Evolutionary conservation across 225 moss, liverwort and hornwort species (phyloP).

Genomic region (Lunularia cruciata): DNA sequence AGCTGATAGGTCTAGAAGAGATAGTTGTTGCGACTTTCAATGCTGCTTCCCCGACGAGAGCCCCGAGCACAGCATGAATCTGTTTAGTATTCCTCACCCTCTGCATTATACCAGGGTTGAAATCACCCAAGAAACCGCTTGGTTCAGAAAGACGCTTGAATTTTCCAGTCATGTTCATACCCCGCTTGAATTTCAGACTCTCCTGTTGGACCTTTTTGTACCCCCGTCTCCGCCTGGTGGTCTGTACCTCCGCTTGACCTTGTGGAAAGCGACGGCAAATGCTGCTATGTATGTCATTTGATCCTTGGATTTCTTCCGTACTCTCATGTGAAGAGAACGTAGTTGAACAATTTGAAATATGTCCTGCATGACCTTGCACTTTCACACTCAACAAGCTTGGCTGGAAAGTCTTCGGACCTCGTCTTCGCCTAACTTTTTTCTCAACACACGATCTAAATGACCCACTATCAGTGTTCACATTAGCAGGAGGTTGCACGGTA

Average conservation of each 20-base stretch:
- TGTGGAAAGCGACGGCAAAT: neutral
- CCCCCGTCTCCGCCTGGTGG: slow-evolving; percentile 26
- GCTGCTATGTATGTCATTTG: neutral
- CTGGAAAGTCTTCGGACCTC: slow-evolving; percentile 16
- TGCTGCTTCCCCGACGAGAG: slow-evolving; percentile 31
- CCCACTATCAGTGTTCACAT: neutral
- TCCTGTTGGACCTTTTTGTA: slow-evolving; percentile 28
- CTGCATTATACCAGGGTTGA: slow-evolving; percentile 50
- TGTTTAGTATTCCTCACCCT: slow-evolving; percentile 43
- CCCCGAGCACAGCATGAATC: slow-evolving; percentile 39
- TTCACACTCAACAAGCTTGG: slow-evolving; percentile 22
- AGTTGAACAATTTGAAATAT: neutral
- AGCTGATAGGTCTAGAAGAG: neutral
- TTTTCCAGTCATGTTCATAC: slow-evolving; percentile 15
- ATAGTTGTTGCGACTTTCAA: neutral
- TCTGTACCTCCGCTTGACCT: neutral
- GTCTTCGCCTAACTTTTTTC: neutral
- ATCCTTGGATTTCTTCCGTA: neutral
- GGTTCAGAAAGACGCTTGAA: slow-evolving; percentile 37
- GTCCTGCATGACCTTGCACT: slow-evolving; percentile 16
- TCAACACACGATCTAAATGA: neutral
- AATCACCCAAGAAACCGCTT: slow-evolving; percentile 43
- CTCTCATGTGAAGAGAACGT: neutral
- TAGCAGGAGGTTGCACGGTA: neutral
- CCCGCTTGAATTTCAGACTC: slow-evolving; percentile 15